A percentile compares a stretch with the other conserved stretches of the same genome.
These are phyloP conservation scores for Alternaria infectoria DNA, from an alignment of 2,329 filamentous ascomycete species.

Conservation along the genomic window DNA sequence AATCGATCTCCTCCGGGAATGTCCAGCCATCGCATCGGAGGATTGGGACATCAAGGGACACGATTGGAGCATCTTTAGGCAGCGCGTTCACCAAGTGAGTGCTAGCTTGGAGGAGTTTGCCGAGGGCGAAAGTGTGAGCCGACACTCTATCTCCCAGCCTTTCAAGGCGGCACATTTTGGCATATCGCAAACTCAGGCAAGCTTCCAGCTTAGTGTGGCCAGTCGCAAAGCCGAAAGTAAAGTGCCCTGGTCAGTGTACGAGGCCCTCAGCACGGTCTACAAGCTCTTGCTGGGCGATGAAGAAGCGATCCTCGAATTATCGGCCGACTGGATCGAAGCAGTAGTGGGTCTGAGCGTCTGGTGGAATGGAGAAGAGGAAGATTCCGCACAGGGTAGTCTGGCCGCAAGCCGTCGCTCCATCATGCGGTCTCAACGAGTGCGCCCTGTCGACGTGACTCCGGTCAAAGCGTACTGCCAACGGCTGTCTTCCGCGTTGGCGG, in stretches of 20 bases:
- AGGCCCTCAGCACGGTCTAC: slow-evolving; percentile 81
- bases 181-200: slow-evolving; percentile 56
- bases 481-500: slow-evolving; percentile 72
- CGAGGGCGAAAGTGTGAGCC: slow-evolving; percentile 69
- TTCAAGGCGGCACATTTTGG: slow-evolving; percentile 53
- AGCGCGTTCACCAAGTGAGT: slow-evolving; percentile 72
- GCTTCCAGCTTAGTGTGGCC: slow-evolving; percentile 69
- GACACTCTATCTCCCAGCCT: slow-evolving; percentile 50
- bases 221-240: slow-evolving; percentile 79
- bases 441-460: slow-evolving; percentile 59
- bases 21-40: slow-evolving; percentile 68
- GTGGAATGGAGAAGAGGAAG: slow-evolving; percentile 80
- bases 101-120: slow-evolving; percentile 78
- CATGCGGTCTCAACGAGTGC: slow-evolving; percentile 49
- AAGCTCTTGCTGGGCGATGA: slow-evolving; percentile 78
- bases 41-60: slow-evolving; percentile 84
- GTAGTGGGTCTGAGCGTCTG: slow-evolving; percentile 82
- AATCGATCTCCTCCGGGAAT: slow-evolving; percentile 72
- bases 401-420: slow-evolving; percentile 53
- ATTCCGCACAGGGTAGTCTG: slow-evolving; percentile 51
- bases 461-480: slow-evolving; percentile 75
- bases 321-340: slow-evolving; percentile 93
- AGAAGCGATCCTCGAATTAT: slow-evolving; percentile 74
- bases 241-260: slow-evolving; percentile 89
- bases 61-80: slow-evolving; percentile 85